Conservation (phyloP, 2,329 filamentous ascomycete genomes). For the Thielaviopsis punctulata region DNA sequence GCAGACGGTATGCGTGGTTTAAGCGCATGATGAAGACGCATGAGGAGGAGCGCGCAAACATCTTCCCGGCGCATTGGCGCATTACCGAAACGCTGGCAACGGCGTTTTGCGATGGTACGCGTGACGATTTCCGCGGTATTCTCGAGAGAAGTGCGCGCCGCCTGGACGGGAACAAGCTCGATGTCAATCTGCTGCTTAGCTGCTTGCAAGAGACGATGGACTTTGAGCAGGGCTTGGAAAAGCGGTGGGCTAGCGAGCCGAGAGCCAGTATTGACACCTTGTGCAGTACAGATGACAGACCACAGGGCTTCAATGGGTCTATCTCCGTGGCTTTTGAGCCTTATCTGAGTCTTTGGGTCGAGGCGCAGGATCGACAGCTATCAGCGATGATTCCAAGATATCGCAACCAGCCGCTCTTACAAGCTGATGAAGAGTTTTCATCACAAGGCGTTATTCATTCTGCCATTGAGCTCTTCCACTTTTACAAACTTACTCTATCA, state of each 20-base stretch:
- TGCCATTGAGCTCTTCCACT: constrained; percentile 92
- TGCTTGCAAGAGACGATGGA: constrained; percentile 92
- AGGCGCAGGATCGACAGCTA: constrained; percentile 82
- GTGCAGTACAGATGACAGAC: constrained; percentile 57
- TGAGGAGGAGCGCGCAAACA: constrained; percentile 74
- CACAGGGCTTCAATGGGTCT: constrained; percentile 66
- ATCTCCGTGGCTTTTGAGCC: constrained; percentile 96
- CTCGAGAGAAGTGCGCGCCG: constrained; percentile 73
- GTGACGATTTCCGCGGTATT: constrained; percentile 89
- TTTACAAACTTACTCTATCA: constrained; percentile 80
- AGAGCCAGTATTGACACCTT: constrained; percentile 82
- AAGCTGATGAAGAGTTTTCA: constrained; percentile 81
- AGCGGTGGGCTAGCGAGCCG: constrained; percentile 55
- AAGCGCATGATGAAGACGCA: constrained; percentile 89
- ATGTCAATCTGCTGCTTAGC: constrained; percentile 75
- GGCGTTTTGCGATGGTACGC: constrained; percentile 85
- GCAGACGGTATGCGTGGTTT: constrained; percentile 89
- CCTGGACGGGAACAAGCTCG: constrained; percentile 56
- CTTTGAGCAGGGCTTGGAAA: constrained; percentile 84
- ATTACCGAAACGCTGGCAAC: constrained; percentile 82
- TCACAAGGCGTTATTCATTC: constrained; percentile 78
- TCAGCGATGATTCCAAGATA: constrained; percentile 76
- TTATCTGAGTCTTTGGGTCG: constrained; percentile 92
- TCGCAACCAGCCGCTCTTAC: constrained; percentile 61
- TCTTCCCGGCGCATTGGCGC: constrained; percentile 79